Evolutionary conservation across 345 rosid genomes (phyloP), one percentile per base, ranked within the genome.

Genomic region (Theobroma cacao): DNA sequence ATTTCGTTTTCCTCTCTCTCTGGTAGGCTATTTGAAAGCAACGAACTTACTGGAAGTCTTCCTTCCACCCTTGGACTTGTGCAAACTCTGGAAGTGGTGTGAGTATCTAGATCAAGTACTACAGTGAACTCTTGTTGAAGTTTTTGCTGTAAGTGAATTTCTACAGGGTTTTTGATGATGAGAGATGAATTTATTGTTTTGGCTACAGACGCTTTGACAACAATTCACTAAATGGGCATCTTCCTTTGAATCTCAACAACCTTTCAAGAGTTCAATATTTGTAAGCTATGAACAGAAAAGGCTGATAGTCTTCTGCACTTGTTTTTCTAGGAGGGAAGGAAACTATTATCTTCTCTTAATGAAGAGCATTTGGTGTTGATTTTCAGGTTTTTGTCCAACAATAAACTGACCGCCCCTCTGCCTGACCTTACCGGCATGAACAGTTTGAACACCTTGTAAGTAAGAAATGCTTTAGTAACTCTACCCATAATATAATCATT

Each of bases 381-480:
- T 69, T 84, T 43, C 84, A 97, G 99, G 85, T 84, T 18, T 76
- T 82, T 97, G 85, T 92, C 98, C 80, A 94, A 90, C 85, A 94
- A 94, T 72, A 13, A 1, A 52, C 77, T 94, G 31, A 79, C 72
- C 0, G 98, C 96, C 58, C 81, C 81, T 68, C 45, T 97, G 68
- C 98, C 97, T 45, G 68, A 86, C 87, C 91, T 97, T 50, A 50
- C 85, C 33, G 87, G 81, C 75, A 77, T 94, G 93, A 65, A 24
- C 58, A 30, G 30, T 75, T 93, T 97, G 79, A 81, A 41, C 78
- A 87, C 88, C 63, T 52, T 96, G 99, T 94, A 87, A 90, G 98
- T 84, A 64, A 48, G 14, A 72, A 52, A 1, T 52, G 62, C 45
- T 33, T 52, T 52, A 11, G 17, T 24, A 48, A 48, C 34, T 43